Base-by-base conservation (phyloP, 306 rosid genomes). In the Rosa chinensis region DNA sequence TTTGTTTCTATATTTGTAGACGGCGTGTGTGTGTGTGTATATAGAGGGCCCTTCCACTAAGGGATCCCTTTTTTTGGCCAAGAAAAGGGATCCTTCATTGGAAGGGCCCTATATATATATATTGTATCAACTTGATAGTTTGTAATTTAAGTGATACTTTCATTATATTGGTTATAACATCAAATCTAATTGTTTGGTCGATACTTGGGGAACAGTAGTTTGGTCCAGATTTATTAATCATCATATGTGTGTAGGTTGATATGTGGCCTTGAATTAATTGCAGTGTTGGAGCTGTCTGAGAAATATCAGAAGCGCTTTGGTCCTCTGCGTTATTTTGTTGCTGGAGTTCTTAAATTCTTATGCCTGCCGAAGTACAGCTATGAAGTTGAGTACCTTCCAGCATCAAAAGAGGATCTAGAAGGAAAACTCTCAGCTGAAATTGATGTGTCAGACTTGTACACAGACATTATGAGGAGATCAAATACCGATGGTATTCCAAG, bases 241-340 rank as follows among this genome's bases (percentile, higher is more conserved):
- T 56, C 55, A 66, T 53, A 49, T 49, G n/a, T 50, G 7, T 43
- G 66, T 67, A 3, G 61, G 45, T 39, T 35, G 44, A 59, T 12
- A 43, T 77, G 23, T 43, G 13, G 25, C 63, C 78, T 8, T 75
- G 71, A 9, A 70, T 68, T 79, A 70, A 75, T 76, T 87, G 86
- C 92, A 95, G 99, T 95, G 64, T 77, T 95, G 92, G 99, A 95
- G 86, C 94, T 91, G 78, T 95, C 98, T 52, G 99, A 93, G 77
- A 95, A 90, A 85, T 93, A 91, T 87, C 99, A 95, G 85, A 93
- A 90, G 90, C 94, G 93, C 67, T 95, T 90, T 84, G 99, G 99
- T 78, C 99, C 99, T 17, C 85, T 95, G 75, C 90, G 99, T 70
- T 95, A 95, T 85, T 90, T 95, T 84, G 99, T 95, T 85, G 98